Base-by-base conservation (phyloP, 495 filamentous ascomycete genomes). In the Aspergillus incahuasiensis region DNA sequence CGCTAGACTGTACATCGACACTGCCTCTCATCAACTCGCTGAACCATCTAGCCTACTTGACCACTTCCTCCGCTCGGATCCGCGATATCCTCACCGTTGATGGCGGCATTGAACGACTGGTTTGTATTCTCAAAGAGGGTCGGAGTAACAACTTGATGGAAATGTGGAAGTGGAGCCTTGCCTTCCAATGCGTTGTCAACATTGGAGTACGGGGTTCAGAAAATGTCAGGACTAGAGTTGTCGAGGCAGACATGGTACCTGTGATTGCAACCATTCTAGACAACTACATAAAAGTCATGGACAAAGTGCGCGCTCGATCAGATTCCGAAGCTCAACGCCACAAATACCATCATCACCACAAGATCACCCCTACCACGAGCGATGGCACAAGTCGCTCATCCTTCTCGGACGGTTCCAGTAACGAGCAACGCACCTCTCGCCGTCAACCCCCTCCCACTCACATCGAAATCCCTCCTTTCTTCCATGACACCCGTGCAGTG, bases 121-220 rank as follows among this genome's bases (percentile, higher is more conserved):
- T 98, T 67, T 95, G 90, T 80, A 97, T 98, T 68, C 82, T 98
- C 65, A 98, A 98, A 74, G 88, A 94, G 70, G 94, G 94, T 58
- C 81, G 91, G 68, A 95, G 89, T 67, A 91, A 91, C 76, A 91
- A 97, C 69, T 84, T 96, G 85, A 96, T 97, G 92, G 92, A 96
- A 66, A 95, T 95, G 88, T 98, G 94, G 95, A 97, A 97, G 76
- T 98, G 94, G 94, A 98, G 96, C 65, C 79, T 98, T 49, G 94
- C 94, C 41, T 97, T 98, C 66, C 94, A 97, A 66, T 97, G 95
- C 69, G 92, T 97, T 28, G 91, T 97, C 66, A 98, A 98, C 69
- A 97, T 98, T 66, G 94, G 94, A 21, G 94, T 98, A 60, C 84
- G 94, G 53, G 94, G 94, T 53, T 96, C 94, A 5, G 94, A 98